These are phyloP conservation scores for Colletotrichum spinosum DNA, from an alignment of 2,329 filamentous ascomycete species.

Conservation along the genomic window DNA sequence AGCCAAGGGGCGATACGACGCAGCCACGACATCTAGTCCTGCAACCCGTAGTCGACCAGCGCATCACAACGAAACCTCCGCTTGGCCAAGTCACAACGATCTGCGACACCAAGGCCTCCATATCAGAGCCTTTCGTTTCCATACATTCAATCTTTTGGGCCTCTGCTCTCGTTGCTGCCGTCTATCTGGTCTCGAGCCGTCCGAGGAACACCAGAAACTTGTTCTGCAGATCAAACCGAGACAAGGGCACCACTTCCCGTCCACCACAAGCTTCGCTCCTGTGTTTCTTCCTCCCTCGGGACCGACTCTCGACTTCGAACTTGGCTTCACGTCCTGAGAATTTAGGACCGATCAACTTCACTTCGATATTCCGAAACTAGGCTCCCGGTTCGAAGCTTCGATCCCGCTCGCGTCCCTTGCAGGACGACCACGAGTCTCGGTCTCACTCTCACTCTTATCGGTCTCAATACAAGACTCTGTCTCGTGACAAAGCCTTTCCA, in stretches of 20 bases:
- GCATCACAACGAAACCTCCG: slow-evolving; percentile 9
- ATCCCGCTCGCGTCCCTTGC: slow-evolving; percentile 14
- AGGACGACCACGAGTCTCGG: slow-evolving; percentile 1
- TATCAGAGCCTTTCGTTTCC: slow-evolving; percentile 38
- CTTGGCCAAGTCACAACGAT: slow-evolving; percentile 38
- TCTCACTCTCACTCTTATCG: background rate
- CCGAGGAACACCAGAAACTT: slow-evolving; percentile 39
- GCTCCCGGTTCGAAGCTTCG: slow-evolving; percentile 19
- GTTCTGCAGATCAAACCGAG: slow-evolving; percentile 43
- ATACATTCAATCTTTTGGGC: slow-evolving; percentile 15
- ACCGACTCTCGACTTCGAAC: slow-evolving; percentile 30
- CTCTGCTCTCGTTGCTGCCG: slow-evolving; percentile 41
- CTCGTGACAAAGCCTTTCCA: slow-evolving; percentile 1
- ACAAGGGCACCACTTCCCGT: slow-evolving; percentile 27
- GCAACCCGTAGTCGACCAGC: slow-evolving; percentile 19
- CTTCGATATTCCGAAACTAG: slow-evolving; percentile 20
- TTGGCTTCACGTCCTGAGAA: slow-evolving; percentile 18
- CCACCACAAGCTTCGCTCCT: slow-evolving; percentile 22
- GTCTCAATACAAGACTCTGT: background rate
- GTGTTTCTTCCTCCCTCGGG: slow-evolving; percentile 21
- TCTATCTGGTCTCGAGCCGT: background rate
- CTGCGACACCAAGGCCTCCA: slow-evolving; percentile 55
- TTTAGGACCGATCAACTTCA: slow-evolving; percentile 10
- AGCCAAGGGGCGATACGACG: slow-evolving; percentile 33
- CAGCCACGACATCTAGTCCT: slow-evolving; percentile 24